Evolutionary conservation across 257 asterid genomes (phyloP).

Genomic region (Phtheirospermum japonicum): DNA sequence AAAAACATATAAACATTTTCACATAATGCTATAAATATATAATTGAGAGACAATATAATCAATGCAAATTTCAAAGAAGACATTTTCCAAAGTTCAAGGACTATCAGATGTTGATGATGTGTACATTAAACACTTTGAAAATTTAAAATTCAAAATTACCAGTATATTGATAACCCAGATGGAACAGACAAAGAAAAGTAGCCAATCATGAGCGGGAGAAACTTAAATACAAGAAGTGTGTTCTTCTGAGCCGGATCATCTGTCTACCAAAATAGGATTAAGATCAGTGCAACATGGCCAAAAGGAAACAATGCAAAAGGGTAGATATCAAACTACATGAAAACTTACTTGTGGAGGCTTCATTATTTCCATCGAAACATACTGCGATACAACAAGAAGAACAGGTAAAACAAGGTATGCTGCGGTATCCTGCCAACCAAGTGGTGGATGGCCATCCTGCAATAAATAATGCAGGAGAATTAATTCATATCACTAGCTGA

Average conservation of each 20-base stretch:
- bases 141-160: slow-evolving; percentile 43
- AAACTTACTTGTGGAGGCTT: slow-evolving; percentile 94
- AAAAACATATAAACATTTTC: too few relatives aligned
- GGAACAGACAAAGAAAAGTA: slow-evolving; percentile 98
- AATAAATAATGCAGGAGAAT: slow-evolving; percentile 15
- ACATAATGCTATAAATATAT: too few relatives aligned
- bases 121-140: too few relatives aligned
- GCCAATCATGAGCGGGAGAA: slow-evolving; percentile 99
- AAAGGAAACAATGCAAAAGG: slow-evolving; percentile 5
- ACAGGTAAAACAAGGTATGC: slow-evolving; percentile 96
- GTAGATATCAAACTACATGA: slow-evolving; percentile 20
- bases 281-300: slow-evolving; percentile 37
- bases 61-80: too few relatives aligned
- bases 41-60: too few relatives aligned
- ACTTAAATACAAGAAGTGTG: slow-evolving; percentile 85
- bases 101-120: too few relatives aligned
- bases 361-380: slow-evolving; percentile 95
- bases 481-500: slow-evolving; percentile 19
- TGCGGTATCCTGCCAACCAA: slow-evolving; percentile 93
- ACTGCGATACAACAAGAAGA: slow-evolving; percentile 85
- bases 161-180: slow-evolving; percentile 94
- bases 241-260: slow-evolving; percentile 98
- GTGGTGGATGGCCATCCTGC: slow-evolving; percentile 99
- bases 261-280: slow-evolving; percentile 57
- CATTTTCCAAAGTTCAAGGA: too few relatives aligned